Conservation (phyloP, 352 stramenopile genomes). For the Globisporangium cederbergense region DNA sequence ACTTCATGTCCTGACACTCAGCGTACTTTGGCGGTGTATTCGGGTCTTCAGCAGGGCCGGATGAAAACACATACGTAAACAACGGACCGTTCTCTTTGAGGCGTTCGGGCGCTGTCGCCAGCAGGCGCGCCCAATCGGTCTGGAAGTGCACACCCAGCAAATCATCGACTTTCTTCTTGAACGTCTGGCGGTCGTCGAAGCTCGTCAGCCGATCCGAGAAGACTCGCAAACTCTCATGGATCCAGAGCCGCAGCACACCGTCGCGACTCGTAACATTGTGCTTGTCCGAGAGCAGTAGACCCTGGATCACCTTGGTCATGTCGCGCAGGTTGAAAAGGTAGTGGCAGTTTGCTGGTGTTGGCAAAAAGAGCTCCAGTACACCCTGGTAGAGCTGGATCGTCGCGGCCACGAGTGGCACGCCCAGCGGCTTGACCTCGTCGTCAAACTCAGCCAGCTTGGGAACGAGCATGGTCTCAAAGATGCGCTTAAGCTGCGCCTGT, state of each 20-base stretch:
- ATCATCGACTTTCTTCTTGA: constrained; percentile 86
- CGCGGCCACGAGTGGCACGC: constrained; percentile 58
- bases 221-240: constrained; percentile 88
- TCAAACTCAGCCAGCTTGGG: constrained; percentile 85
- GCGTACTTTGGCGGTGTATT: constrained; percentile 41
- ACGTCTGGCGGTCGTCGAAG: constrained; percentile 83
- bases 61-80: constrained; percentile 80
- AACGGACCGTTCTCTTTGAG: constrained; percentile 78
- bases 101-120: constrained; percentile 52
- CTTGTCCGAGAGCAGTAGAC: constrained; percentile 73
- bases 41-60: constrained; percentile 25
- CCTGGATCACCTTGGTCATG: constrained; percentile 88
- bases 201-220: constrained; percentile 91
- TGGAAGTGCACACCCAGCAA: constrained; percentile 74
- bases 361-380: constrained; percentile 83
- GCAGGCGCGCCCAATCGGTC: constrained; percentile 67
- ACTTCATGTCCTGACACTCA: constrained; percentile 84
- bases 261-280: constrained; percentile 68
- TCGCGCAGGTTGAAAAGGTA: constrained; percentile 90
- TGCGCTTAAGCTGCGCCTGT: constrained; percentile 78
- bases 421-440: constrained; percentile 85
- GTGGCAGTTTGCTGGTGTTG: constrained; percentile 86
- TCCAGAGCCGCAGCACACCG: constrained; percentile 81
- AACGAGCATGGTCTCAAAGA: constrained; percentile 89
- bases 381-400: constrained; percentile 88